Evolutionary conservation across 108 stramenopile species (phyloP).

Genomic region (Cyclostephanos tholiformis): DNA sequence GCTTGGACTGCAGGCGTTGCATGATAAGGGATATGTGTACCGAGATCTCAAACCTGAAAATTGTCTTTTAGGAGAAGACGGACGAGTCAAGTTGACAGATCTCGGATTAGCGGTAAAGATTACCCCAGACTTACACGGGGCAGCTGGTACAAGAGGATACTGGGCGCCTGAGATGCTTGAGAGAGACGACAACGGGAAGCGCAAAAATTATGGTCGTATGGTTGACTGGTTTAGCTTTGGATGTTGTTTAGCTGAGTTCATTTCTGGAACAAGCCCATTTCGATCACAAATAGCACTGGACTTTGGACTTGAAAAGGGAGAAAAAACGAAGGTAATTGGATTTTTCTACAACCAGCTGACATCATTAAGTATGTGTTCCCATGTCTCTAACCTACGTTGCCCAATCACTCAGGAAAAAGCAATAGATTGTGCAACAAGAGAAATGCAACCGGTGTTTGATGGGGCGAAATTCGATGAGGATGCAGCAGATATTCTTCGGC

Average conservation of each 20-base stretch:
- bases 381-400: too few species aligned
- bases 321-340: conserved; percentile 71
- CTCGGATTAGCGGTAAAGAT: conserved; percentile 91
- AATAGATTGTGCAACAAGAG: conserved; percentile 82
- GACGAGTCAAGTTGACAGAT: conserved; percentile 88
- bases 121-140: conserved; percentile 82
- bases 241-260: conserved; percentile 93
- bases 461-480: conserved; percentile 65
- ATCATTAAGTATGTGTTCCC: too few species aligned
- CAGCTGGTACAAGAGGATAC: conserved; percentile 90
- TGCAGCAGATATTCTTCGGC: conserved; percentile 79
- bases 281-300: conserved; percentile 84
- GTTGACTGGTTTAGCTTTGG: conserved; percentile 98
- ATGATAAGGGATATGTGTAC: conserved; percentile 89
- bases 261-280: conserved; percentile 92
- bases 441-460: conserved; percentile 89
- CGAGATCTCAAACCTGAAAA: conserved; percentile 96
- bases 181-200: conserved; percentile 79
- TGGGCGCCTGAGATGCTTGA: conserved; percentile 97
- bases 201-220: conserved; percentile 79
- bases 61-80: conserved; percentile 89
- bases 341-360: background rate
- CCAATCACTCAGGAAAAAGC: conserved; percentile 69
- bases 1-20: conserved; percentile 90
- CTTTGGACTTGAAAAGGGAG: conserved; percentile 77